Conservation (phyloP, 352 stramenopile species). For the Aphanomyces euteiches region DNA sequence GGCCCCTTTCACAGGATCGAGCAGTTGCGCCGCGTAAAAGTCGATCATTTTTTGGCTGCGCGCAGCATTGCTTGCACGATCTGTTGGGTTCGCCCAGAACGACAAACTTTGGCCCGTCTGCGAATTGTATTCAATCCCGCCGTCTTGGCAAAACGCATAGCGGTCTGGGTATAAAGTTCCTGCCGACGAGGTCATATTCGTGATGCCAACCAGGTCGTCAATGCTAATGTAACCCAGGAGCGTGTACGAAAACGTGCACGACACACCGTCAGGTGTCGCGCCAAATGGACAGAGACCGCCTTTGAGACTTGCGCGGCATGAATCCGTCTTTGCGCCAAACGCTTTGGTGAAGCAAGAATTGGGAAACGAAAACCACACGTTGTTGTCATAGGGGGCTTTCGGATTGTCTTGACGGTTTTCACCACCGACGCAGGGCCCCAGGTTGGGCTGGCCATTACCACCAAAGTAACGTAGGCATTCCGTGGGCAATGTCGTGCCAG, state of each 20-base stretch:
- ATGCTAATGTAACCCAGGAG: constrained; percentile 21
- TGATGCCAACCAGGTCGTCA: constrained; percentile 35
- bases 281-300: constrained; percentile 45
- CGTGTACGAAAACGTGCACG: constrained; percentile 25
- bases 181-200: constrained; percentile 37
- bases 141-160: constrained; percentile 27
- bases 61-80: constrained; percentile 23
- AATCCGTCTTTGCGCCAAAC: constrained; percentile 47
- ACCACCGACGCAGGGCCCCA: constrained; percentile 50
- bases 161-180: constrained; percentile 38
- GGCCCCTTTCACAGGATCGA: constrained; percentile 4
- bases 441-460: constrained; percentile 39
- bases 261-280: constrained; percentile 21
- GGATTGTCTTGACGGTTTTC: constrained; percentile 41
- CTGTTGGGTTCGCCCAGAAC: constrained; percentile 21
- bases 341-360: constrained; percentile 47
- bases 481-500: constrained; percentile 36
- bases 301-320: constrained; percentile 42
- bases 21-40: constrained; percentile 7
- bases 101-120: neutral
- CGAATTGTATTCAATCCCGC: constrained; percentile 20
- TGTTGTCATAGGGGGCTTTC: constrained; percentile 53
- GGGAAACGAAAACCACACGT: constrained; percentile 69
- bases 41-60: constrained; percentile 24
- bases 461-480: constrained; percentile 49